Base-by-base conservation (phyloP, 345 rosid species). In the Raphanus raphanistrum region DNA sequence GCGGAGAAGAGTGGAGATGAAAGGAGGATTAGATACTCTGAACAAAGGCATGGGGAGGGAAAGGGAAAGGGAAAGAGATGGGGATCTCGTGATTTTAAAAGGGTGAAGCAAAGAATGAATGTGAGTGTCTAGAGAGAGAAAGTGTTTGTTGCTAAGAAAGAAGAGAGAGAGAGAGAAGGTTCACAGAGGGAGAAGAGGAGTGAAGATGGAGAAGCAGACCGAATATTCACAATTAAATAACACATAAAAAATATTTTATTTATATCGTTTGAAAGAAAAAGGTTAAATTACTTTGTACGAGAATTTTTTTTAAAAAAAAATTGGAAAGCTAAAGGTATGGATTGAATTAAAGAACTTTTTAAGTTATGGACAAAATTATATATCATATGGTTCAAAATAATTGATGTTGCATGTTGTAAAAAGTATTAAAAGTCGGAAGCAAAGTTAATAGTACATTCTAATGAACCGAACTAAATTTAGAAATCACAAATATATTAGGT, bases 1-100 rank as follows among this genome's bases (percentile, higher is more conserved):
- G 70, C 52, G 50, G 48, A 63, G 63, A 57, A 63, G 79, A 21
- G 36, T 6, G 84, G 74, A 75, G 85, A 79, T 25, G 54, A 11
- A 76, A 61, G 65, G 35, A 68, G 65, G 75, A 69, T 68, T 66
- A 52, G 77, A 75, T 33, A 60, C 58, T 66, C 25, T 78, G 73
- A 54, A 38, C 28, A 74, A 74, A 55, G 48, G 63, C 58, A 75
- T 62, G 61, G 64, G 52, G 68, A 26, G 32, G 25, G 61, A 48
- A 26, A 73, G 33, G 25, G 57, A 48, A 26, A 73, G 33, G 13
- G 81, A 81, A 12, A 73, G 66, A 75, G 87, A 83, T 82, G 87
- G 92, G 86, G 90, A 84, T 88, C 94, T 91, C 93, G 93, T 89
- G 93, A 87, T 31, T 25, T 78, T 76, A 6, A 84, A 82, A 87